These are phyloP conservation scores for Saksenaea oblongispora DNA, from an alignment of 371 early-diverging fungal species.

Conservation along the genomic window DNA sequence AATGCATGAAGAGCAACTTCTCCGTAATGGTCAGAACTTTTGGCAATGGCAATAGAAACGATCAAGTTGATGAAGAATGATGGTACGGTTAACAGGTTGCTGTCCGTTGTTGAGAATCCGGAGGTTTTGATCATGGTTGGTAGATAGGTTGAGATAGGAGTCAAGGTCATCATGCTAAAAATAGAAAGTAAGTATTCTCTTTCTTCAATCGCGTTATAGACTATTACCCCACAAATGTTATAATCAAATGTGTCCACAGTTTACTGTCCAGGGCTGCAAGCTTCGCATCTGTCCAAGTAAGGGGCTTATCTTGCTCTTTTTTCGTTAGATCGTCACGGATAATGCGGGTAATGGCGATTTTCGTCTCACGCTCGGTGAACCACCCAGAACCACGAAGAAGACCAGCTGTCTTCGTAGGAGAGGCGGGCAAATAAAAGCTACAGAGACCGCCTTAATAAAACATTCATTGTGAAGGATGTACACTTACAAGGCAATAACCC, in stretches of 20 bases:
- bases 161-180: conserved; percentile 38
- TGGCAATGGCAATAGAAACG: conserved; percentile 42
- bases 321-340: conserved; percentile 56
- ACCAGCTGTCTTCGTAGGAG: conserved; percentile 40
- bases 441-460: not conserved
- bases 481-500: conserved; percentile 40
- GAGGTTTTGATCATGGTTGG: conserved; percentile 53
- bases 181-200: not conserved
- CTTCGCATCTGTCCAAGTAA: conserved; percentile 36
- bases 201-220: not conserved
- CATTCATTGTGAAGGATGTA: not conserved
- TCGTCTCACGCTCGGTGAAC: conserved; percentile 23
- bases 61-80: conserved; percentile 41
- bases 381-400: conserved; percentile 30
- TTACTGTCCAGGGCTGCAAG: conserved; percentile 42
- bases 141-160: conserved; percentile 48
- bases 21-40: conserved; percentile 45
- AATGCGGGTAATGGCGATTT: conserved; percentile 56
- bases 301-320: conserved; percentile 29
- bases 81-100: conserved; percentile 58
- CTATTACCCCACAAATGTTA: conserved; percentile 28
- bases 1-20: conserved; percentile 50
- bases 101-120: conserved; percentile 50
- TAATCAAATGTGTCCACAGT: conserved; percentile 43
- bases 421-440: conserved; percentile 50